phyloP scores from a whole-genome alignment of 768 basidiomycete species.

The Roridomyces roridus region DNA sequence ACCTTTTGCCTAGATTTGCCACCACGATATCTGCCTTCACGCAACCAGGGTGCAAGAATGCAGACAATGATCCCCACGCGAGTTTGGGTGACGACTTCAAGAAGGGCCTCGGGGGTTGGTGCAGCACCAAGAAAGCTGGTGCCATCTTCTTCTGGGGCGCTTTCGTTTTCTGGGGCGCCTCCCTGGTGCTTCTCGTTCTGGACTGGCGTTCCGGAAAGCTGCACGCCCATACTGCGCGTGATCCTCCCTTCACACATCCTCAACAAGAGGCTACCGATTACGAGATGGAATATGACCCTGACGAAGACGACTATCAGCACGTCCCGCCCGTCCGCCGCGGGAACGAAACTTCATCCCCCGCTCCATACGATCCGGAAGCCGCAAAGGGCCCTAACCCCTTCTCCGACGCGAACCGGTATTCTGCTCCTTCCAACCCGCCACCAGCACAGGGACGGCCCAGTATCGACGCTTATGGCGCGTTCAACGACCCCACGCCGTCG shows the following conservation, averaged over 20 bases:
- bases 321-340: slow-evolving; percentile 46
- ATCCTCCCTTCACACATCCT: slow-evolving; percentile 80
- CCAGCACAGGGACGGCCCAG: slow-evolving; percentile 59
- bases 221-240: slow-evolving; percentile 57
- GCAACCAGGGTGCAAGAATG: slow-evolving; percentile 86
- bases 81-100: slow-evolving; percentile 67
- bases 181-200: slow-evolving; percentile 67
- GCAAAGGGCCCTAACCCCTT: slow-evolving; percentile 51
- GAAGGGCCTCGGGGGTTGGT: slow-evolving; percentile 79
- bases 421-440: slow-evolving; percentile 36
- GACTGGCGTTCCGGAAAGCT: slow-evolving; percentile 80
- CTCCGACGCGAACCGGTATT: slow-evolving; percentile 59
- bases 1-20: slow-evolving; percentile 58
- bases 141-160: slow-evolving; percentile 90
- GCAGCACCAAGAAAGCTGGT: slow-evolving; percentile 90
- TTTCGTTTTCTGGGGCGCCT: slow-evolving; percentile 80
- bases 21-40: slow-evolving; percentile 89
- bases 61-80: slow-evolving; percentile 82
- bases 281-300: slow-evolving; percentile 56
- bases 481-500: slow-evolving; percentile 84
- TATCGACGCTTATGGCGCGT: slow-evolving; percentile 90
- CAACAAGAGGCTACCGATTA: slow-evolving; percentile 42
- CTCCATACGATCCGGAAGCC: slow-evolving; percentile 36
- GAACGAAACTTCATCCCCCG: slow-evolving; percentile 25
- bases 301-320: slow-evolving; percentile 62